These are phyloP conservation scores for Herpotrichia juniperi DNA, from an alignment of 2,329 filamentous ascomycete species.

Conservation along the genomic window DNA sequence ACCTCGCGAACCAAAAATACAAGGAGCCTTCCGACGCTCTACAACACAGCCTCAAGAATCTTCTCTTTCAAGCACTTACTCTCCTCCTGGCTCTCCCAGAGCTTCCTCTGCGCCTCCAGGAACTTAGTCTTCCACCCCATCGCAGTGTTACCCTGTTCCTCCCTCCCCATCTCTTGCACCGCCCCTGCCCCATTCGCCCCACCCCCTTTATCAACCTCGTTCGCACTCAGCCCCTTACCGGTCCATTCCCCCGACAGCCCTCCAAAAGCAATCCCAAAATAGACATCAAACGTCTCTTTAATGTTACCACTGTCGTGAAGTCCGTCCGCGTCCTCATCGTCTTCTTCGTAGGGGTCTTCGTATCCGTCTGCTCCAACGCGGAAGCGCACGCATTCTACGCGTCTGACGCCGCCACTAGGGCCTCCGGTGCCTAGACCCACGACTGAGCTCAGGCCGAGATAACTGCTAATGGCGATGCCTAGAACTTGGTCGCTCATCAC, in stretches of 20 bases:
- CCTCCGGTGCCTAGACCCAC: slow-evolving; percentile 47
- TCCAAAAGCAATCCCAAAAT: slow-evolving; percentile 50
- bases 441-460: slow-evolving; percentile 43
- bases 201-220: slow-evolving; percentile 4
- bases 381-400: slow-evolving; percentile 50
- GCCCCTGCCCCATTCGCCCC: slow-evolving; percentile 5
- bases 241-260: slow-evolving; percentile 50
- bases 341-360: slow-evolving; percentile 49
- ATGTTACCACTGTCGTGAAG: slow-evolving; percentile 24
- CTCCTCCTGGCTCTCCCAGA: slow-evolving; percentile 45
- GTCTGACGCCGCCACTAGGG: slow-evolving; percentile 40
- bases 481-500: slow-evolving; percentile 44
- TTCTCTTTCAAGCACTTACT: slow-evolving; percentile 41
- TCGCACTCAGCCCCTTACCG: slow-evolving; percentile 44
- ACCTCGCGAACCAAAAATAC: neutral
- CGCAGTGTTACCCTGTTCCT: slow-evolving; percentile 19
- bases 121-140: slow-evolving; percentile 43
- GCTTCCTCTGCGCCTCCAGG: slow-evolving; percentile 36
- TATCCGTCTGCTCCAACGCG: slow-evolving; percentile 48
- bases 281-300: slow-evolving; percentile 52
- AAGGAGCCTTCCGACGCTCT: slow-evolving; percentile 1
- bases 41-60: slow-evolving; percentile 48
- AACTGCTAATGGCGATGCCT: slow-evolving; percentile 49
- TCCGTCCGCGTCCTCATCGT: slow-evolving; percentile 38
- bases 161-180: slow-evolving; percentile 15